phyloP scores from a whole-genome alignment of 257 asterid genomes.

The Solanum appendiculatum region DNA sequence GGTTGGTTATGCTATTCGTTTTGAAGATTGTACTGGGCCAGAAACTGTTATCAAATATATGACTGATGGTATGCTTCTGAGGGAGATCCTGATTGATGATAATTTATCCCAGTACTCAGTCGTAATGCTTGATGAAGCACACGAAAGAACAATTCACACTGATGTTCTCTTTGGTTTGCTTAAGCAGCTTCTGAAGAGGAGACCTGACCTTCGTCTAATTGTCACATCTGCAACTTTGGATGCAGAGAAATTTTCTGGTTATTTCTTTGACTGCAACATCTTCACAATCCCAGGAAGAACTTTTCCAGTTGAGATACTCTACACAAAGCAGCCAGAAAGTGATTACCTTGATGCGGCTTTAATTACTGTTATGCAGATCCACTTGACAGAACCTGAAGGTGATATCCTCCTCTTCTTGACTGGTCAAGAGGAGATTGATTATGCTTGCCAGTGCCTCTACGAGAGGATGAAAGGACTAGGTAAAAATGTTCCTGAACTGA shows the following conservation, averaged over 20 bases:
- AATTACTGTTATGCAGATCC: slow-evolving; percentile 85
- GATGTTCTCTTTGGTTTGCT: slow-evolving; percentile 80
- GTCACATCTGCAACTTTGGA: slow-evolving; percentile 95
- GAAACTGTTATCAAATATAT: slow-evolving; percentile 91
- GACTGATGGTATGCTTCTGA: slow-evolving; percentile 97
- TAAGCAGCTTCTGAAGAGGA: slow-evolving; percentile 65
- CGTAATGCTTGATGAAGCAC: slow-evolving; percentile 94
- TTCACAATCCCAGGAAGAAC: slow-evolving; percentile 96
- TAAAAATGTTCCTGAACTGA: slow-evolving; percentile 77
- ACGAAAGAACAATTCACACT: slow-evolving; percentile 79
- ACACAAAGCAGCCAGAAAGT: slow-evolving; percentile 96
- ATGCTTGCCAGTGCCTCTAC: slow-evolving; percentile 86
- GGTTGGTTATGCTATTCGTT: slow-evolving; percentile 90
- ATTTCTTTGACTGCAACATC: slow-evolving; percentile 84
- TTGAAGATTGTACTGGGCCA: slow-evolving; percentile 95
- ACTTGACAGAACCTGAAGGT: slow-evolving; percentile 94
- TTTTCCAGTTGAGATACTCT: slow-evolving; percentile 82
- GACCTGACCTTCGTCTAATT: slow-evolving; percentile 84
- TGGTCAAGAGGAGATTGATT: slow-evolving; percentile 97
- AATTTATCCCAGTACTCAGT: slow-evolving; percentile 80
- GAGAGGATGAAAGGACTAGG: slow-evolving; percentile 94
- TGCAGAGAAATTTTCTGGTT: slow-evolving; percentile 92
- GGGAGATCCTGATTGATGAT: slow-evolving; percentile 87
- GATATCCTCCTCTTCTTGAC: slow-evolving; percentile 91
- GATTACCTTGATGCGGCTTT: slow-evolving; percentile 87